A percentile compares a stretch with the other conserved stretches of the same genome.
Conservation (phyloP, 495 filamentous ascomycete genomes). For the Rostrohypoxylon terebratum region DNA sequence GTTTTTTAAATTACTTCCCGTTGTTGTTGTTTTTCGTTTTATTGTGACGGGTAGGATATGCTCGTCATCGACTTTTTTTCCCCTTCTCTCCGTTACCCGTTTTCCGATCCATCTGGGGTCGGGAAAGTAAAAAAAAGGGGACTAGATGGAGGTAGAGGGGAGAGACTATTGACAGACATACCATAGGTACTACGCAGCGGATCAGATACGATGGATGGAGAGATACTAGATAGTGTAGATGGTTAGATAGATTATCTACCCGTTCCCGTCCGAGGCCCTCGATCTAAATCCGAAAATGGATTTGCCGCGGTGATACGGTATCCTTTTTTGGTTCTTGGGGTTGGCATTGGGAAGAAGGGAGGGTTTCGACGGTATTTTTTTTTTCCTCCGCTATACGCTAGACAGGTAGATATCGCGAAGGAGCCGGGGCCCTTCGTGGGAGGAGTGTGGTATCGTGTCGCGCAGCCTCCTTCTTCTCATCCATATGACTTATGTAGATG, state of each 20-base stretch:
- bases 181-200: too few relatives aligned
- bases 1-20: not conserved
- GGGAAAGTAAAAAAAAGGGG: not conserved
- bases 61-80: slow-evolving; percentile 38
- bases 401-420: not conserved
- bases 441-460: slow-evolving; percentile 10
- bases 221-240: not conserved
- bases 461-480: slow-evolving; percentile 3
- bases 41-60: slow-evolving; percentile 40
- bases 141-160: too few relatives aligned
- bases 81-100: not conserved
- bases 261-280: not conserved
- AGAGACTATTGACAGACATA: not conserved
- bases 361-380: not conserved
- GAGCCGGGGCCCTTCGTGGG: not conserved
- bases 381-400: not conserved
- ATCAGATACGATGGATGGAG: too few relatives aligned
- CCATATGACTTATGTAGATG: not conserved
- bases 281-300: not conserved
- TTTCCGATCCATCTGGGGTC: not conserved
- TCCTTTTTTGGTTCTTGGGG: not conserved
- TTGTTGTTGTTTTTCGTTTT: not conserved
- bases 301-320: not conserved
- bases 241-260: not conserved
- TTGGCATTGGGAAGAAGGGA: not conserved